Conservation (phyloP, 2,329 filamentous ascomycete genomes). For the Atkinsonella texensis region DNA sequence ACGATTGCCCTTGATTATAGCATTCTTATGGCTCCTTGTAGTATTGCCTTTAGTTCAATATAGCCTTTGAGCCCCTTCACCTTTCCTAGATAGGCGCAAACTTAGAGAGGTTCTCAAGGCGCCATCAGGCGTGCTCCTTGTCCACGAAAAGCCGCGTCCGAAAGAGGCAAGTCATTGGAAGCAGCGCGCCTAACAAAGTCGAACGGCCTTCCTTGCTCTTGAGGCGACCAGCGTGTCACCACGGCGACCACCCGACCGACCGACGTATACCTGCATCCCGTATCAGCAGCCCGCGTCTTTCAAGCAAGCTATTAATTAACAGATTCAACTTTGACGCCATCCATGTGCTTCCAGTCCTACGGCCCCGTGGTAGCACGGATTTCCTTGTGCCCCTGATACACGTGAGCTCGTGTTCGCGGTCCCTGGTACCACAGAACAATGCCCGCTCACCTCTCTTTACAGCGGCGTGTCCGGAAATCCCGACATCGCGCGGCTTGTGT, state of each 20-base stretch:
- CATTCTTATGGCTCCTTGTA: too few relatives aligned
- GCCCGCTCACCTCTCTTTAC: not conserved
- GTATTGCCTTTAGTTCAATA: too few relatives aligned
- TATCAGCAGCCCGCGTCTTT: not conserved
- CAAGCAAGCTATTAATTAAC: not conserved
- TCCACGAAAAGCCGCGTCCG: too few relatives aligned
- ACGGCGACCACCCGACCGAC: too few relatives aligned
- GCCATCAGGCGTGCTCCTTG: too few relatives aligned
- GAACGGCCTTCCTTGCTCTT: too few relatives aligned
- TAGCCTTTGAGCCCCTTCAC: too few relatives aligned
- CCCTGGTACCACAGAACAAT: not conserved
- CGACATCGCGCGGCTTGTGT: not conserved
- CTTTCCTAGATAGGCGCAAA: too few relatives aligned
- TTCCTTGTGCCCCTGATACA: constrained; percentile 1
- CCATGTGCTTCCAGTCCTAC: not conserved
- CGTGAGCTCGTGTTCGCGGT: constrained; percentile 1
- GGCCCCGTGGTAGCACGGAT: not conserved
- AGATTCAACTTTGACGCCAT: not conserved
- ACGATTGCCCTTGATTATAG: too few relatives aligned
- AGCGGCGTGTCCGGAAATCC: not conserved
- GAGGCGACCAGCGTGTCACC: not conserved
- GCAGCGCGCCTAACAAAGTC: not conserved
- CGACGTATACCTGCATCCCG: not conserved
- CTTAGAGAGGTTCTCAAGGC: too few relatives aligned
- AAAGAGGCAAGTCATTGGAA: not conserved